phyloP scores from a whole-genome alignment of 2,329 filamentous ascomycete species.

The Calonectria naviculata region DNA sequence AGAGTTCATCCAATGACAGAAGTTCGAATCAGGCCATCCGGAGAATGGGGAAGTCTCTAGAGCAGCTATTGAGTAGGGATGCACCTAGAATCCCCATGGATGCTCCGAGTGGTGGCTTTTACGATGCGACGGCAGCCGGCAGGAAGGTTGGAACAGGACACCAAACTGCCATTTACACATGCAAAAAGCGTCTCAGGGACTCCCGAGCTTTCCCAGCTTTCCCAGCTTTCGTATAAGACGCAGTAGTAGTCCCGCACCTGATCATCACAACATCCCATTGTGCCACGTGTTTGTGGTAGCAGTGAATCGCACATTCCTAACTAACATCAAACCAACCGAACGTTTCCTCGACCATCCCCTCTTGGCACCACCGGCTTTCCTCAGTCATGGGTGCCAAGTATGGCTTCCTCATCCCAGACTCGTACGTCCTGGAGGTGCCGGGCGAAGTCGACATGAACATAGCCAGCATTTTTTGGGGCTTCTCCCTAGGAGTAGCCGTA shows the following conservation, averaged over 20 bases:
- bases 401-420: constrained; percentile 36
- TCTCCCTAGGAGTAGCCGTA: constrained; percentile 30
- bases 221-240: neutral
- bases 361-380: neutral
- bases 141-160: neutral
- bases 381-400: constrained; percentile 27
- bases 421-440: constrained; percentile 34
- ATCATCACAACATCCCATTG: neutral
- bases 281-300: neutral
- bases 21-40: neutral
- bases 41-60: neutral
- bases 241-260: neutral
- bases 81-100: neutral
- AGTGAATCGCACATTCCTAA: neutral
- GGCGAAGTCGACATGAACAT: constrained; percentile 35
- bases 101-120: neutral
- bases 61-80: neutral
- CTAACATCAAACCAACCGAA: neutral
- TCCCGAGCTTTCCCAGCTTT: neutral
- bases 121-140: neutral
- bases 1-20: neutral
- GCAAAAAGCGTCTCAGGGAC: neutral
- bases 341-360: neutral
- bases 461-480: constrained; percentile 38
- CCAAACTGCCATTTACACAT: neutral